Evolutionary conservation across 148 eudicot species (phyloP).

Genomic region (Arbutus unedo): DNA sequence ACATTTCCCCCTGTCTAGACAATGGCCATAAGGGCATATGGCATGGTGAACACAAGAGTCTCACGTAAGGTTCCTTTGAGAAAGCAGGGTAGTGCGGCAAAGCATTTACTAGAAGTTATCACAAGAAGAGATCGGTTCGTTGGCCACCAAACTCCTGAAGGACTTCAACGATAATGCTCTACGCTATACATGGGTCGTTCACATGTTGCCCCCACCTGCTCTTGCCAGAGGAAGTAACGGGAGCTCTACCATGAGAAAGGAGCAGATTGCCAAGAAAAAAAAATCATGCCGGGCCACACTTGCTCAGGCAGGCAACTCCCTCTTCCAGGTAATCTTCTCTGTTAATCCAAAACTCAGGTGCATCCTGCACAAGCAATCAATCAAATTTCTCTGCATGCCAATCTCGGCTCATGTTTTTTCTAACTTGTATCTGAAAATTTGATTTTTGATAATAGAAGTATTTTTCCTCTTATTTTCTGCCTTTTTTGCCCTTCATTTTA

Average conservation of each 20-base stretch:
- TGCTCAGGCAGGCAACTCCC: slow-evolving; percentile 84
- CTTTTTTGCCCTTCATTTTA: background rate
- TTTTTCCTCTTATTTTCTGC: background rate
- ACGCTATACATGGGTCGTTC: background rate
- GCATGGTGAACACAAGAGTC: background rate
- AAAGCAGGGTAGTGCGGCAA: background rate
- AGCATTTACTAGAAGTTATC: slow-evolving; percentile 2
- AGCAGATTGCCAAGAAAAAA: background rate
- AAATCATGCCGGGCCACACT: slow-evolving; percentile 71
- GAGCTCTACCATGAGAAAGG: background rate
- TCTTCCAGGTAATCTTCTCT: slow-evolving; percentile 95
- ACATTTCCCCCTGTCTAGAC: background rate
- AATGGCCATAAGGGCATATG: background rate
- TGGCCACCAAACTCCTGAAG: slow-evolving; percentile 7
- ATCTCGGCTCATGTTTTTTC: background rate
- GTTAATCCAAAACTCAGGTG: slow-evolving; percentile 97
- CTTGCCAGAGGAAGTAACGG: background rate
- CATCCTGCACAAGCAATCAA: slow-evolving; percentile 62
- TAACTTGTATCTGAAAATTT: background rate
- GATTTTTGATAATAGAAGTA: background rate
- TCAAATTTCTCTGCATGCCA: background rate
- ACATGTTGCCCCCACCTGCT: background rate
- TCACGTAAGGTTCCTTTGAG: background rate
- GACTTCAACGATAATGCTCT: background rate
- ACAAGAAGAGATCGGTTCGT: background rate